Percentiles rank a stretch among this genome's conserved stretches.
Evolutionary conservation across 2,329 filamentous ascomycete genomes (phyloP).

Genomic region (Xylariaceae sp.): DNA sequence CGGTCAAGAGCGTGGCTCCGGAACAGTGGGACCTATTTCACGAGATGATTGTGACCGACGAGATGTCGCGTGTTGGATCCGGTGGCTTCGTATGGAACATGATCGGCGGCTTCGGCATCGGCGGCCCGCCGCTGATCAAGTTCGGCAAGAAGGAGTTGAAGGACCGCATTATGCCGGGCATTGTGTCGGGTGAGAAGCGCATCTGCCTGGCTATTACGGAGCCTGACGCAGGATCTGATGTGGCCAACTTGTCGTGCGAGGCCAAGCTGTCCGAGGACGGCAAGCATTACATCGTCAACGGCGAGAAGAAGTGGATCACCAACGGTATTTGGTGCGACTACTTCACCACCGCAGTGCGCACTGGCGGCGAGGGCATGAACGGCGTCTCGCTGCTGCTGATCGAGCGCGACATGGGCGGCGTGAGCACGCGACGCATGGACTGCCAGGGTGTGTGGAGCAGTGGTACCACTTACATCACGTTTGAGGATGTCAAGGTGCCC

Average conservation of each 20-base stretch:
- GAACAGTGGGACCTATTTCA: constrained; percentile 99
- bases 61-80: constrained; percentile 79
- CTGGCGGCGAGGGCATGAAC: constrained; percentile 83
- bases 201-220: constrained; percentile 98
- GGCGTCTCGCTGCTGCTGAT: constrained; percentile 87
- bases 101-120: constrained; percentile 93
- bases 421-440: constrained; percentile 92
- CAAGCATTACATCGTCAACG: constrained; percentile 99
- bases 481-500: constrained; percentile 97
- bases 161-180: constrained; percentile 80
- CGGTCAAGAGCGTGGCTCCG: constrained; percentile 67
- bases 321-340: constrained; percentile 97
- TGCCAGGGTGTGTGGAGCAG: constrained; percentile 96
- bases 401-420: constrained; percentile 75
- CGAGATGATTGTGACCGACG: constrained; percentile 90
- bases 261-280: constrained; percentile 91
- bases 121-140: constrained; percentile 84
- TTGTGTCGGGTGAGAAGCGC: constrained; percentile 87
- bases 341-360: constrained; percentile 94
- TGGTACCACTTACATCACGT: constrained; percentile 95
- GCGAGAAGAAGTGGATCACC: constrained; percentile 99
- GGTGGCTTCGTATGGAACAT: constrained; percentile 97
- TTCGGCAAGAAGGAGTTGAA: constrained; percentile 81
- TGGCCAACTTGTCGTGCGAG: constrained; percentile 92
- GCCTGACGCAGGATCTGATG: constrained; percentile 89